Base-by-base conservation (phyloP, 2,329 filamentous ascomycete genomes). In the Fusarium pseudoanthophilum region DNA sequence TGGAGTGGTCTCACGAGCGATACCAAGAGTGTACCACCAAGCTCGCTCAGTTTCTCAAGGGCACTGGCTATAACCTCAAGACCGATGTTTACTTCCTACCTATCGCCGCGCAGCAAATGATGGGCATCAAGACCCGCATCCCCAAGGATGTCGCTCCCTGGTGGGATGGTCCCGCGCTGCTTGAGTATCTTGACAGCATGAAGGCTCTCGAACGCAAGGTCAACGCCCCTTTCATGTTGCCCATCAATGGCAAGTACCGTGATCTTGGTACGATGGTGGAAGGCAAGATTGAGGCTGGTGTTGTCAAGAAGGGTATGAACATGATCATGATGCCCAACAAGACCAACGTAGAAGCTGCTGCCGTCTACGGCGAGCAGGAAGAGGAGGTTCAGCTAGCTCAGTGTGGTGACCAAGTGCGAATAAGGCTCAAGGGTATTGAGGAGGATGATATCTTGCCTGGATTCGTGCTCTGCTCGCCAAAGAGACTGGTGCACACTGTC, bases 161-260 rank as follows among this genome's bases (percentile, higher is more conserved):
- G 94, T 97, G 94, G 81, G 88, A 93, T 45, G 95, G 95, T 0
- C 95, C 95, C 15, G 96, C 95, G 26, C 89, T 99, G 52, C 91
- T 99, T 26, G 95, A 98, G 83, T 98, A 95, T 83, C 90, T 99
- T n/a, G 95, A 98, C 81, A 87, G 90, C 80, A 98, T 98, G 94
- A 91, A 92, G 79, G 91, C 95, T 18, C 89, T 98, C 43, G 95
- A 99, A 83, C 94, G 96, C 78, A 99, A 98, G 87, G 85, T 98
- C 78, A 97, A 97, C 78, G 96, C 96, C 4, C 95, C 96, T 15
- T 98, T 99, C 88, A 98, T 99, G 96, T 98, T 99, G 95, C 93
- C 96, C 14, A 89, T 99, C 74, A 93, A 93, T 73, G 94, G 94
- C 83, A 99, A 99, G 85, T 99, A 98, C 87, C 91, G 93, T 78